These are phyloP conservation scores for Starmerella apis DNA, from an alignment of 805 yeast genomes.

Conservation along the genomic window DNA sequence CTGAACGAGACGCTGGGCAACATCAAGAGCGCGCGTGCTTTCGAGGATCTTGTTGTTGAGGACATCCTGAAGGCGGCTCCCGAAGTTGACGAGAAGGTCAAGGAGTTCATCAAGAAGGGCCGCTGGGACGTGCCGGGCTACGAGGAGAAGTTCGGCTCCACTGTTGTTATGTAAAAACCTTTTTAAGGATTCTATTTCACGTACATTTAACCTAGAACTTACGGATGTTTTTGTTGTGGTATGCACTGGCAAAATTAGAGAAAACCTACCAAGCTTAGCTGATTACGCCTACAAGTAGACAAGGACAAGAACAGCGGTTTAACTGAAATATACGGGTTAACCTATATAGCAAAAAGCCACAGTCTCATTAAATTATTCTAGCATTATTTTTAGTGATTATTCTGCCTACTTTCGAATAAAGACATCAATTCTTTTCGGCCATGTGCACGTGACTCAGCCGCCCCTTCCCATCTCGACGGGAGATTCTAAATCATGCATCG, in stretches of 20 bases:
- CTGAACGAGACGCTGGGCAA: constrained; percentile 81
- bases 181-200: not conserved
- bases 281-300: too few species aligned
- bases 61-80: constrained; percentile 94
- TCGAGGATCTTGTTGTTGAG: constrained; percentile 91
- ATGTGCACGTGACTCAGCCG: not conserved
- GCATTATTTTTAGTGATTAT: too few species aligned
- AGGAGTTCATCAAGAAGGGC: constrained; percentile 89
- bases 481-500: not conserved
- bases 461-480: not conserved
- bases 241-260: not conserved
- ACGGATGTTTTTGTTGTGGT: not conserved
- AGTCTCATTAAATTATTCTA: too few species aligned
- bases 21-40: constrained; percentile 95
- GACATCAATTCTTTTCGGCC: too few species aligned
- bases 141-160: constrained; percentile 95
- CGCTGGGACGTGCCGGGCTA: constrained; percentile 98
- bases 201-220: constrained; percentile 1
- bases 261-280: too few species aligned
- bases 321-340: too few species aligned
- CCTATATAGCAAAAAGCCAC: too few species aligned
- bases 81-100: constrained; percentile 91
- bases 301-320: too few species aligned
- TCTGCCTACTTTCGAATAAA: too few species aligned
- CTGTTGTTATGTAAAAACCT: constrained; percentile 63